These are phyloP conservation scores for Lunasporangiospora selenospora DNA, from an alignment of 192 early-diverging fungal genomes.

Conservation along the genomic window DNA sequence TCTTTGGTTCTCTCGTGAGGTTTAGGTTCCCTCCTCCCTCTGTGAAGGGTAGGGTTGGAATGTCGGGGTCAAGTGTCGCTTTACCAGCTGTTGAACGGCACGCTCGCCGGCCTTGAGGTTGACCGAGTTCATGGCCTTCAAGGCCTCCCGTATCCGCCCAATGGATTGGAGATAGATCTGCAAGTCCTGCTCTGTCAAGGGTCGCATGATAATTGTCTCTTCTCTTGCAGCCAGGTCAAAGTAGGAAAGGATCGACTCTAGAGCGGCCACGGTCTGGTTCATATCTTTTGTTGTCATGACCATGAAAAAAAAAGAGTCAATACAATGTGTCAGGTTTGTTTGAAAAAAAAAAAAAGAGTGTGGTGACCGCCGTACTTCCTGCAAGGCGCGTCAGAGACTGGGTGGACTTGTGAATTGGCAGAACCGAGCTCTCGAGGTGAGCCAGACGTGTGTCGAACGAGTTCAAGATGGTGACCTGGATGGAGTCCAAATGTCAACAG, in stretches of 20 bases:
- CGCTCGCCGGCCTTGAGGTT: conserved; percentile 44
- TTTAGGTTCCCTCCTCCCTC: too few species aligned
- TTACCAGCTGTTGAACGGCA: conserved; percentile 39
- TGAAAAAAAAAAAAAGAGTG: not conserved
- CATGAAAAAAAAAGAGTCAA: not conserved
- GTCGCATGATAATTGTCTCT: conserved; percentile 70
- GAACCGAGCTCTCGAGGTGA: conserved; percentile 75
- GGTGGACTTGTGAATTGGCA: conserved; percentile 83
- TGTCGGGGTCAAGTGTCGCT: too few species aligned
- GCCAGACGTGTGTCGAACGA: conserved; percentile 79
- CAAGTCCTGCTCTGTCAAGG: conserved; percentile 49
- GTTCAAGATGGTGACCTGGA: conserved; percentile 70
- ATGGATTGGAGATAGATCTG: conserved; percentile 32
- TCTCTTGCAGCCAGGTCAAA: conserved; percentile 73
- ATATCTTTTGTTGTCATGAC: conserved; percentile 59
- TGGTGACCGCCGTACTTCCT: conserved; percentile 63
- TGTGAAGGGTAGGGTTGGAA: too few species aligned
- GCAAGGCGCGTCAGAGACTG: conserved; percentile 73
- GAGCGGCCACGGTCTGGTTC: conserved; percentile 62
- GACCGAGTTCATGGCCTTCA: conserved; percentile 38
- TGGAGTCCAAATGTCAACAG: not conserved
- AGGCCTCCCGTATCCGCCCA: conserved; percentile 37
- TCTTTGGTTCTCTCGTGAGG: too few species aligned
- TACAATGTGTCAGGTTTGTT: not conserved
- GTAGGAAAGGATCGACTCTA: conserved; percentile 68